Base-by-base conservation (phyloP, 768 basidiomycete species). In the Tubosaeta brunneosetosa region DNA sequence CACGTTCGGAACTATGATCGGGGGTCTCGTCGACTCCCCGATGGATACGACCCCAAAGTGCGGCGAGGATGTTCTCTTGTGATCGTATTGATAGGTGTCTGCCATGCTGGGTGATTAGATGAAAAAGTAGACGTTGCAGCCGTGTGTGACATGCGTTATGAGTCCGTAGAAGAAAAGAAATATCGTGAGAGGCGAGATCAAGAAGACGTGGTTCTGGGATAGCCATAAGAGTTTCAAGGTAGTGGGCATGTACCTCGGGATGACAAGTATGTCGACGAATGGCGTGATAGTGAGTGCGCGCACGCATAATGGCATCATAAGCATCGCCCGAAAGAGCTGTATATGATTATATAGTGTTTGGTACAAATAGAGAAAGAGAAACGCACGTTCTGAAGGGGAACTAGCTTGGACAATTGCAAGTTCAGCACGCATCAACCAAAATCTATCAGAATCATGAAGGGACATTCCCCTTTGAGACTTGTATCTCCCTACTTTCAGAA, bases 361-460 rank as follows among this genome's bases (percentile, higher is more conserved):
- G 29, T 25, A 49, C 14, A 13, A 11, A 33, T 34, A 33, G 17
- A 10, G 42, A 46, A 42, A 53, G 25, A 26, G 7, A 17, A 27
- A 34, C 68, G 25, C 50, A 70, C 66, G 38, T 25, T 51, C 38
- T 31, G 11, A 46, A 36, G 16, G 44, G n/a, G 44, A 26, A 32
- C 27, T 25, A 25, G 51, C 45, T n/a, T 59, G 60, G 22, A 65
- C 61, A 29, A 56, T 56, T 13, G 70, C 72, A 9, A 81, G 66
- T 29, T 70, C 60, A 12, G 77, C 77, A 32, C 69, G 76, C 78
- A 86, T 79, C 44, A 80, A 61, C 85, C 85, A 87, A 64, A 80
- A 86, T 44, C 74, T 72, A 61, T 86, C 83, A n/a, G 75, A 70
- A 40, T 70, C 66, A 14, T 54, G 63, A 38, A 78, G 59, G 9